Evolutionary conservation across 441 rosid genomes (phyloP), one percentile per base, ranked within the genome.

Genomic region (Erodium moschatum): DNA sequence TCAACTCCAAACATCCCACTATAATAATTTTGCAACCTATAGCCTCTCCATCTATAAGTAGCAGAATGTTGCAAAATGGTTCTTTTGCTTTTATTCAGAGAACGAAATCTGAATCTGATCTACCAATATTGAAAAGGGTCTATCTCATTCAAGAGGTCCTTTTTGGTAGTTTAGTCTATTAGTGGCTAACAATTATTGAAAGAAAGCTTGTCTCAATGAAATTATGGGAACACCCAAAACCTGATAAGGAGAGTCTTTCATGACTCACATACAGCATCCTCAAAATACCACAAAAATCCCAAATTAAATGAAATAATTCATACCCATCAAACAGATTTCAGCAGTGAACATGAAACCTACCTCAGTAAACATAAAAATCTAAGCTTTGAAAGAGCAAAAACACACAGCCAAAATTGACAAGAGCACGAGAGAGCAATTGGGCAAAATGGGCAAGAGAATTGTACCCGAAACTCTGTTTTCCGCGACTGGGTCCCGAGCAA

Each of bases 191-290:
- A 52, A 16, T 15, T 16, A 5, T 13, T 15, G 20, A 16, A 52
- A 52, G 60, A 52, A 52, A 52, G 60, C 8, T 16, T 52, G 60
- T 18, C 20, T 6, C 60, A 4, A 12, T n/a, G 60, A 15, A n/a
- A 52, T 20, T 52, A 15, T 6, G 13, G 60, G 60, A 52, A 52
- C 60, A 15, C 20, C 2, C 18, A 52, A 4, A 12, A 16, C 13
- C 20, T 52, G 60, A 52, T 52, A 52, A 16, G 20, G 60, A 52
- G 60, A 52, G 60, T 52, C 20, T 52, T 52, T 52, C 60, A 52
- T 12, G 0, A 48, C 13, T 13, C 16, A n/a, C 56, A 48, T 48
- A 10, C 52, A 46, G 52, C 52, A 46, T 46, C 52, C 52, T 48
- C 13, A n/a, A 11, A 48, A 13, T 4, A 48, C 56, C 11, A 52